Evolutionary conservation across 176 grass and related monocot genomes (phyloP).

Genomic region (Bothriochloa decipiens): DNA sequence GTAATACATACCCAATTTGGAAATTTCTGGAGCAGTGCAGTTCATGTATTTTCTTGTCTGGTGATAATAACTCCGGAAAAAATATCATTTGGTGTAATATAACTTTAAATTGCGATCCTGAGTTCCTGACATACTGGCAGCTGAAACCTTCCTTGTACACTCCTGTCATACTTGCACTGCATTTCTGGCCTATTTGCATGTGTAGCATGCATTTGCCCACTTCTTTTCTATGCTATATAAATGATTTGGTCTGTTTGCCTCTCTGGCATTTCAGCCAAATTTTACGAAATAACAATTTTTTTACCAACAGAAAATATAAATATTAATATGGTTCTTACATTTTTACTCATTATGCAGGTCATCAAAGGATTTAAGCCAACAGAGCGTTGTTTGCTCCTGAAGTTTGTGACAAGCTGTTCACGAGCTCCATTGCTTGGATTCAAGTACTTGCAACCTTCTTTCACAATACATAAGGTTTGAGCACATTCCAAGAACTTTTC

Average conservation of each 20-base stretch:
- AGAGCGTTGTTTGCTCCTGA: constrained; percentile 88
- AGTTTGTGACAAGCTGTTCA: constrained; percentile 96
- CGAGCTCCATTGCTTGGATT: constrained; percentile 96
- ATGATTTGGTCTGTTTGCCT: not conserved
- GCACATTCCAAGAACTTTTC: not conserved
- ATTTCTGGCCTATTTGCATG: constrained; percentile 15
- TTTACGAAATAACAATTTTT: not conserved
- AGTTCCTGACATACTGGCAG: not conserved
- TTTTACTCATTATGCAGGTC: constrained; percentile 53
- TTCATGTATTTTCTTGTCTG: constrained; percentile 4
- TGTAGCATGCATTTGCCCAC: not conserved
- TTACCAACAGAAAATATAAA: not conserved
- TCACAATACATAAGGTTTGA: constrained; percentile 96
- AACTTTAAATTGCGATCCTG: not conserved
- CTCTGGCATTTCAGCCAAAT: constrained; percentile 14
- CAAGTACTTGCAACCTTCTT: constrained; percentile 87
- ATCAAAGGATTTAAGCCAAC: constrained; percentile 76
- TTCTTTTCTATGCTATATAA: not conserved
- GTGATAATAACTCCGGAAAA: not conserved
- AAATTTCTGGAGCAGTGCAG: not conserved
- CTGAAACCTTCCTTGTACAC: not conserved
- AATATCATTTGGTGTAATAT: not conserved
- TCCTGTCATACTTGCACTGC: not conserved
- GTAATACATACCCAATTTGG: not conserved
- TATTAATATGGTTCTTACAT: not conserved